Conservation (phyloP, 345 rosid species). For the Populus ilicifolia region DNA sequence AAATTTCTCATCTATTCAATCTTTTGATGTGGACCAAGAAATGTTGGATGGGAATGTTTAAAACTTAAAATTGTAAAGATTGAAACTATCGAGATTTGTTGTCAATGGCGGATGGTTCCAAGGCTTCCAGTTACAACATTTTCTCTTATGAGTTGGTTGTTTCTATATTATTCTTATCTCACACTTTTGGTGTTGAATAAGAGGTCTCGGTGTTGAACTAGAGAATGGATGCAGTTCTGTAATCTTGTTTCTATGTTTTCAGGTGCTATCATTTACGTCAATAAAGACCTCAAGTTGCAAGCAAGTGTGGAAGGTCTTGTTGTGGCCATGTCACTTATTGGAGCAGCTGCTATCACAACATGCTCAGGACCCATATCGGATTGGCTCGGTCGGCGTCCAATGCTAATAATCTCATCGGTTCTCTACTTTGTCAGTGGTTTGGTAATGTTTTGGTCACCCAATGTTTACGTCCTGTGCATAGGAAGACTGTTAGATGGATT, state of each 20-base stretch:
- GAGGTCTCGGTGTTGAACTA: background rate
- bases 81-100: background rate
- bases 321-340: slow-evolving; percentile 92
- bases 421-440: slow-evolving; percentile 81
- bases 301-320: slow-evolving; percentile 82
- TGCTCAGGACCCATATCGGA: slow-evolving; percentile 93
- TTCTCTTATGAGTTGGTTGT: background rate
- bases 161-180: background rate
- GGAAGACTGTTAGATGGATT: slow-evolving; percentile 90
- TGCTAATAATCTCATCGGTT: slow-evolving; percentile 73
- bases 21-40: slow-evolving; percentile 1
- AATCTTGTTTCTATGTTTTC: slow-evolving; percentile 18
- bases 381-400: slow-evolving; percentile 92
- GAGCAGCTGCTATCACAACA: slow-evolving; percentile 86
- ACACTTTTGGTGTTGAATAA: background rate
- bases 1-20: slow-evolving; percentile 5
- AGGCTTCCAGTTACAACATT: background rate
- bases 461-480: slow-evolving; percentile 70
- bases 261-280: slow-evolving; percentile 88
- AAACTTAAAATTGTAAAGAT: background rate
- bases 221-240: slow-evolving; percentile 7
- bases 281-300: slow-evolving; percentile 56
- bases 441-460: slow-evolving; percentile 92
- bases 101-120: background rate
- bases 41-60: background rate